Conservation (phyloP, 345 rosid species). For the Citrus unshiu region DNA sequence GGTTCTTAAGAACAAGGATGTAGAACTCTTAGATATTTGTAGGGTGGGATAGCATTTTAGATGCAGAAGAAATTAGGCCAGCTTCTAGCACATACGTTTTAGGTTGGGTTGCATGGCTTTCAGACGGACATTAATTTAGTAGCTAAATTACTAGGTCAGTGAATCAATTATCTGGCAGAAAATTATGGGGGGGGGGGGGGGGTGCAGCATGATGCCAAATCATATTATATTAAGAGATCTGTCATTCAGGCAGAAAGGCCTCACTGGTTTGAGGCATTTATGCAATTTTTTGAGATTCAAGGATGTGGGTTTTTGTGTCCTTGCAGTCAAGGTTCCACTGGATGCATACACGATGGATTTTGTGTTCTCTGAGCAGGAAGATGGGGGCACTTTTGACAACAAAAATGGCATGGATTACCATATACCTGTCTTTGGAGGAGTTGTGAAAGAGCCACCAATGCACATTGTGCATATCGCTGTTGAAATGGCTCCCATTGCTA, state of each 20-base stretch:
- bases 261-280: background rate
- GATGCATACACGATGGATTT: conserved; percentile 97
- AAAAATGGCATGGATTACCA: conserved; percentile 81
- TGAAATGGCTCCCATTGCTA: conserved; percentile 98
- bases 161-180: background rate
- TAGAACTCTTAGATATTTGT: background rate
- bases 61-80: background rate
- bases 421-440: conserved; percentile 70
- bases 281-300: conserved; percentile 4
- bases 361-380: conserved; percentile 90
- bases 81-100: background rate
- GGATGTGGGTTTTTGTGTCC: conserved; percentile 18
- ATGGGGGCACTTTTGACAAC: conserved; percentile 83
- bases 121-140: background rate
- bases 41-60: background rate
- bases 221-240: background rate
- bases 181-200: background rate
- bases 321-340: conserved; percentile 81
- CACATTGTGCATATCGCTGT: conserved; percentile 89
- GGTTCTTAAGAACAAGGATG: background rate
- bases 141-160: background rate
- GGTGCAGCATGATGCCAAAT: background rate
- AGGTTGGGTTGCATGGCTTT: background rate
- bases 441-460: conserved; percentile 79
- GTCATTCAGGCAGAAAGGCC: background rate